Evolutionary conservation across 2,329 filamentous ascomycete genomes (phyloP).

Genomic region (Nannizziopsis barbatae): DNA sequence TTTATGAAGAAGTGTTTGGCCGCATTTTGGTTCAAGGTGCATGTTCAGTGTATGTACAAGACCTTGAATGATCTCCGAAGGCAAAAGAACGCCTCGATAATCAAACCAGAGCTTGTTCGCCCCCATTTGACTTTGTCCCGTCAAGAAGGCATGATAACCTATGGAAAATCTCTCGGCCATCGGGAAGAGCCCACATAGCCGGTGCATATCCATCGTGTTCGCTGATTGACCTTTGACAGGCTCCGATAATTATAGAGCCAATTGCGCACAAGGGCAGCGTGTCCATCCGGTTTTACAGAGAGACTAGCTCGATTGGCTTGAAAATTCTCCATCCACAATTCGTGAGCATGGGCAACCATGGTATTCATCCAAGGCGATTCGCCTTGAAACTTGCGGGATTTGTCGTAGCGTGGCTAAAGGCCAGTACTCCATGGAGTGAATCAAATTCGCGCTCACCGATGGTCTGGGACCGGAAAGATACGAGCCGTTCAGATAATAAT

Average conservation of each 20-base stretch:
- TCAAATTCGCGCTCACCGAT: constrained; percentile 1
- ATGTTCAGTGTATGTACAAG: too few species aligned
- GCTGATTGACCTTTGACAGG: not conserved
- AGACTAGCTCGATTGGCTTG: not conserved
- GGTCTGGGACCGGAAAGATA: not conserved
- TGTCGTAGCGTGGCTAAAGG: too few species aligned
- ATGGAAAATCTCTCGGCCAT: not conserved
- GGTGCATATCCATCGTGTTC: constrained; percentile 1
- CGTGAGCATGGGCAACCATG: not conserved
- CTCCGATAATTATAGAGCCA: constrained; percentile 8
- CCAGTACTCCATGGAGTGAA: not conserved
- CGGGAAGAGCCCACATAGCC: not conserved
- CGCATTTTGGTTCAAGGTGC: not conserved
- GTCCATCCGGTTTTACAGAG: not conserved
- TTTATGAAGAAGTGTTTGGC: not conserved
- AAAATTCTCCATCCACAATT: not conserved
- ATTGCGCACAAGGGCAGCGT: not conserved
- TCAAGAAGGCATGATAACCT: constrained; percentile 4
- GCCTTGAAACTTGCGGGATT: too few species aligned
- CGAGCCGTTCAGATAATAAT: not conserved
- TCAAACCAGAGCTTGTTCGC: too few species aligned
- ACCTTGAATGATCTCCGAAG: too few species aligned
- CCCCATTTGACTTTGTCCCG: constrained; percentile 1
- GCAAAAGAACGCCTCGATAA: too few species aligned
- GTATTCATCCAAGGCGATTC: not conserved